A percentile compares a stretch with the other conserved stretches of the same genome.
Conservation (phyloP, 2,329 filamentous ascomycete genomes). For the Plenodomus biglobosus region DNA sequence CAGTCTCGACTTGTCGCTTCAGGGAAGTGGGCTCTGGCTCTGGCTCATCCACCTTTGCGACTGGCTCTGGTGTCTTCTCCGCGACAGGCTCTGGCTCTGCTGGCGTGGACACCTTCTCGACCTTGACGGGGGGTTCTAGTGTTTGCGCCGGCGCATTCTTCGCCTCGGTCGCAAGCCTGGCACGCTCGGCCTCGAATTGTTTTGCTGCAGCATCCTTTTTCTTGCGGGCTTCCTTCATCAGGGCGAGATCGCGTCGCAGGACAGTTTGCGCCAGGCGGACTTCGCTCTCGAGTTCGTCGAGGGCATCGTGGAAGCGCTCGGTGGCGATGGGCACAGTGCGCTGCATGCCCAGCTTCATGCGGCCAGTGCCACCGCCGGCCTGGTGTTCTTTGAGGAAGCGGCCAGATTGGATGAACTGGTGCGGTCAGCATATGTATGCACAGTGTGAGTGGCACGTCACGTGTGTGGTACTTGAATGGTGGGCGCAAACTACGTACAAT, state of each 20-base stretch:
- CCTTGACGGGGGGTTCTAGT: conserved; percentile 13
- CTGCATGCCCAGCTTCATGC: conserved; percentile 37
- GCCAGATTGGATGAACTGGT: conserved; percentile 49
- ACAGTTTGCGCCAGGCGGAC: conserved; percentile 42
- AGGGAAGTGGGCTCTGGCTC: conserved; percentile 11
- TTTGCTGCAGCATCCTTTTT: conserved; percentile 41
- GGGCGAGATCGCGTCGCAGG: conserved; percentile 42
- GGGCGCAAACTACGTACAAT: conserved; percentile 41
- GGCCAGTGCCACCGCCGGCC: conserved; percentile 29
- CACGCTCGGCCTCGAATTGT: conserved; percentile 35
- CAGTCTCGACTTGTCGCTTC: conserved; percentile 17
- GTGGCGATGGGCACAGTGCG: conserved; percentile 47
- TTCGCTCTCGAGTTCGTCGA: conserved; percentile 55
- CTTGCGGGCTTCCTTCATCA: conserved; percentile 39
- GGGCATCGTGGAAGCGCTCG: conserved; percentile 52
- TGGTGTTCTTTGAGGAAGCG: conserved; percentile 49
- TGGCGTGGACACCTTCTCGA: conserved; percentile 17
- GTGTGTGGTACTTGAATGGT: not conserved
- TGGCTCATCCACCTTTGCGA: conserved; percentile 9
- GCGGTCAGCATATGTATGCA: conserved; percentile 8
- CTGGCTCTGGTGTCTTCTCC: conserved; percentile 9
- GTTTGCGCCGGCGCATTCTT: conserved; percentile 10
- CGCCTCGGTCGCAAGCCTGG: conserved; percentile 35
- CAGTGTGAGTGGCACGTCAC: too few relatives aligned
- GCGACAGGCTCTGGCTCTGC: conserved; percentile 9